These are phyloP conservation scores for Saccharomycopsis sp. DNA, from an alignment of 805 yeast species.

Conservation along the genomic window DNA sequence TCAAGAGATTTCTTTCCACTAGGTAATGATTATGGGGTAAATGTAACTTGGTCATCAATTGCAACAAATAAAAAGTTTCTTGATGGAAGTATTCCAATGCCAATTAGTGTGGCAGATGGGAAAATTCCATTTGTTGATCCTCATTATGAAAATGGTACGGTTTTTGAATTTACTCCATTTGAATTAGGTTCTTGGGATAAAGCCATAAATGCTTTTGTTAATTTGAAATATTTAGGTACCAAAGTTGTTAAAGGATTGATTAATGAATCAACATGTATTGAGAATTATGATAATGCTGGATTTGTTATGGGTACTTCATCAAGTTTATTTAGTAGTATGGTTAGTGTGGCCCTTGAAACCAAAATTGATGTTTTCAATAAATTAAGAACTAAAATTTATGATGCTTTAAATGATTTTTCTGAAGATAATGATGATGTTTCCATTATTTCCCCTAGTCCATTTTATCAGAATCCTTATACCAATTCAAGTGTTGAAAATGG, in stretches of 20 bases:
- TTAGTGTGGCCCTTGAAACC: neutral
- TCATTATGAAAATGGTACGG: constrained; percentile 44
- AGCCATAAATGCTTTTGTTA: constrained; percentile 51
- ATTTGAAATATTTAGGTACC: constrained; percentile 63
- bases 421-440: constrained; percentile 78
- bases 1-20: constrained; percentile 51
- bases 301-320: constrained; percentile 79
- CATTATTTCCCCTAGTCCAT: constrained; percentile 32
- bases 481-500: neutral
- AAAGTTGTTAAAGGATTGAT: constrained; percentile 30
- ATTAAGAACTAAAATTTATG: constrained; percentile 72
- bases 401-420: constrained; percentile 54
- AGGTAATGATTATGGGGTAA: constrained; percentile 20
- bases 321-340: constrained; percentile 47
- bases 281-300: constrained; percentile 69
- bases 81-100: constrained; percentile 60
- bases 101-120: constrained; percentile 53
- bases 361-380: constrained; percentile 21
- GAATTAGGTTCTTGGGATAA: constrained; percentile 89
- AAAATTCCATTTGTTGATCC: constrained; percentile 29
- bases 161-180: constrained; percentile 35
- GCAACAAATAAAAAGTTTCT: constrained; percentile 50
- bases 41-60: constrained; percentile 39
- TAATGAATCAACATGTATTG: constrained; percentile 27
- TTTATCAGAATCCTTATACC: constrained; percentile 29